Evolutionary conservation across 257 asterid species (phyloP).

Genomic region (Solanum ossicruentum): DNA sequence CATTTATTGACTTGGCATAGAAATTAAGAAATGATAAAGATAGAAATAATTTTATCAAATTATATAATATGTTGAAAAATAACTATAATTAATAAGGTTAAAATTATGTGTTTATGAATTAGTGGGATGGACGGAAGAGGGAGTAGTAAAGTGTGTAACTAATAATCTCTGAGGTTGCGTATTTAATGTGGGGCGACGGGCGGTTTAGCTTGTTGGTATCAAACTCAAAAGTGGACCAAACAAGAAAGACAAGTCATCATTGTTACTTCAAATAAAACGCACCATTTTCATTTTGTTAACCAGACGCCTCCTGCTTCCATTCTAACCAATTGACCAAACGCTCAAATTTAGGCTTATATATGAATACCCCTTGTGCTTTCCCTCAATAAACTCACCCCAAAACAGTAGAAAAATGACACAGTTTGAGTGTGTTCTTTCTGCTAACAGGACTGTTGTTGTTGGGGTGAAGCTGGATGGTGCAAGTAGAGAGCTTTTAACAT

Average conservation of each 20-base stretch:
- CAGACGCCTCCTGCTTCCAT: neutral
- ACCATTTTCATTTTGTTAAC: neutral
- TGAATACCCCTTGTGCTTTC: neutral
- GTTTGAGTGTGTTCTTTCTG: neutral
- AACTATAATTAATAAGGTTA: too few relatives aligned
- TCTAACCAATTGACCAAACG: neutral
- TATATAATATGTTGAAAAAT: too few relatives aligned
- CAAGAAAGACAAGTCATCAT: neutral
- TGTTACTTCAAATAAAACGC: neutral
- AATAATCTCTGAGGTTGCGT: neutral
- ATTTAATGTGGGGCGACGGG: neutral
- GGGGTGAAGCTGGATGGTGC: slow-evolving; percentile 72
- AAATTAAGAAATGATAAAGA: too few relatives aligned
- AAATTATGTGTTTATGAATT: too few relatives aligned
- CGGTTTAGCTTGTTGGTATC: neutral
- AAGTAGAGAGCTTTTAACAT: slow-evolving; percentile 80
- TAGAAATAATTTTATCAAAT: too few relatives aligned
- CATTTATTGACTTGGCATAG: too few relatives aligned
- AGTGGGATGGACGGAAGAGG: too few relatives aligned
- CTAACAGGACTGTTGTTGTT: slow-evolving; percentile 41
- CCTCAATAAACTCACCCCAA: neutral
- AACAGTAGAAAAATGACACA: neutral
- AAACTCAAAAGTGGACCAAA: neutral
- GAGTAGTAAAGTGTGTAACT: too few relatives aligned
- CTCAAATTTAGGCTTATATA: neutral